phyloP scores from a whole-genome alignment of 2,329 filamentous ascomycete genomes.

The Fusarium haematococcum region DNA sequence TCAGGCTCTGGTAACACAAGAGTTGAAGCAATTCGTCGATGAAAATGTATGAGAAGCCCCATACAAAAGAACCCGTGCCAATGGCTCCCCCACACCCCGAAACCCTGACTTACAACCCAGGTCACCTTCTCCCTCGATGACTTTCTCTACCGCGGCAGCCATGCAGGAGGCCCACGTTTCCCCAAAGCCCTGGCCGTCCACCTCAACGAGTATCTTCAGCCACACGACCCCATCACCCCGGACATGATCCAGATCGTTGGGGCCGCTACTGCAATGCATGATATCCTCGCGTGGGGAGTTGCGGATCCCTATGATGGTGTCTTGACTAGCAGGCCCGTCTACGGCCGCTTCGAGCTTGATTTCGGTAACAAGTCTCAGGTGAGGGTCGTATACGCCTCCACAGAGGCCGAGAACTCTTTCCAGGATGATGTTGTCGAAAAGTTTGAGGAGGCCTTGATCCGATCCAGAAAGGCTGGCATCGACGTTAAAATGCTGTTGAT shows the following conservation, averaged over 20 bases:
- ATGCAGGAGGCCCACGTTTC: conserved; percentile 51
- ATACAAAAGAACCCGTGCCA: not conserved
- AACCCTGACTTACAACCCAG: conserved; percentile 3
- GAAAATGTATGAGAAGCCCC: conserved; percentile 43
- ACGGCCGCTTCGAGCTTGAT: conserved; percentile 63
- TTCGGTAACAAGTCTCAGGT: conserved; percentile 57
- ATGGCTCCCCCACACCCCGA: not conserved
- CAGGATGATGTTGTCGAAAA: conserved; percentile 56
- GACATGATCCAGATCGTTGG: conserved; percentile 50
- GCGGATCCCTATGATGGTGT: conserved; percentile 54
- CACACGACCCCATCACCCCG: conserved; percentile 43
- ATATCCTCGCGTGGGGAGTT: conserved; percentile 54
- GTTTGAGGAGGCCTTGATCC: conserved; percentile 58
- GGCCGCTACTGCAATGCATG: conserved; percentile 54
- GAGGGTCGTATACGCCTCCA: conserved; percentile 58
- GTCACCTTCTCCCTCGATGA: conserved; percentile 45
- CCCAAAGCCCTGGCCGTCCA: conserved; percentile 50
- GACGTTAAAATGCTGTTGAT: conserved; percentile 61
- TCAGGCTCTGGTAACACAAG: conserved; percentile 55
- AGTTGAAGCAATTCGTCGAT: conserved; percentile 45
- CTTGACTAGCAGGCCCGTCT: conserved; percentile 55
- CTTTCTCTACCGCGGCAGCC: conserved; percentile 53
- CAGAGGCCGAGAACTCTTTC: conserved; percentile 57
- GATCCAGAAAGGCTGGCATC: conserved; percentile 50
- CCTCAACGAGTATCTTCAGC: conserved; percentile 53